Base-by-base conservation (phyloP, 2,329 filamentous ascomycete species). In the Venturia asperata region DNA sequence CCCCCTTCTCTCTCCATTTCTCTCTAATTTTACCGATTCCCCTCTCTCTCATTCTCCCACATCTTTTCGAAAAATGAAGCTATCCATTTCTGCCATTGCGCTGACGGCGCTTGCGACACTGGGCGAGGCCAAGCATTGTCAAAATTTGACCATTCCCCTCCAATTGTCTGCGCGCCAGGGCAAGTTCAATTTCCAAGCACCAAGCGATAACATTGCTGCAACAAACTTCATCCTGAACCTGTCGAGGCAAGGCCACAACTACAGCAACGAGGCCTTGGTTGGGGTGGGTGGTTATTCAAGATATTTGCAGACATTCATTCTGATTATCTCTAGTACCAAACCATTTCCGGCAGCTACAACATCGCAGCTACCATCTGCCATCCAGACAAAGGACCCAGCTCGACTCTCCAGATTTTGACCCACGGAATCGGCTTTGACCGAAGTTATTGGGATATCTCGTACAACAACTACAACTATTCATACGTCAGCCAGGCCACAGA, bases 311-410 rank as follows among this genome's bases (percentile, higher is more conserved):
- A 21, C 55, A 52, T 34, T 5, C 7, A n/a, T 65, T 42, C 52
- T 58, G 13, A 66, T 43, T 21, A 61, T 41, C 24, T 61, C 60
- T 39, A 81, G 77, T 84, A 83, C 69, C 70, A 76, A 37, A 82
- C 79, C 0, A 74, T 85, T 19, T 71, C 75, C 1, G 83, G 83
- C 41, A 77, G 74, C 30, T 88, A 87, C 74, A 72, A 82, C 5
- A 82, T 89, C 61, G 82, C 79, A 5, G 81, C 84, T 0, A 84
- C 83, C 11, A 87, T 86, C 76, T 89, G 87, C 74, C 74, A 79
- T 64, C 86, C 86, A 0, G 78, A 82, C 66, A 70, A 69, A 6
- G 80, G 72, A 13, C 66, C 67, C 3, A 68, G 68, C 10, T 79
- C 13, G 72, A 77, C 63, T 56, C 71, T 70, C 67, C 82, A 84